phyloP scores from a whole-genome alignment of 352 stramenopile species.

The Phytophthora rubi region DNA sequence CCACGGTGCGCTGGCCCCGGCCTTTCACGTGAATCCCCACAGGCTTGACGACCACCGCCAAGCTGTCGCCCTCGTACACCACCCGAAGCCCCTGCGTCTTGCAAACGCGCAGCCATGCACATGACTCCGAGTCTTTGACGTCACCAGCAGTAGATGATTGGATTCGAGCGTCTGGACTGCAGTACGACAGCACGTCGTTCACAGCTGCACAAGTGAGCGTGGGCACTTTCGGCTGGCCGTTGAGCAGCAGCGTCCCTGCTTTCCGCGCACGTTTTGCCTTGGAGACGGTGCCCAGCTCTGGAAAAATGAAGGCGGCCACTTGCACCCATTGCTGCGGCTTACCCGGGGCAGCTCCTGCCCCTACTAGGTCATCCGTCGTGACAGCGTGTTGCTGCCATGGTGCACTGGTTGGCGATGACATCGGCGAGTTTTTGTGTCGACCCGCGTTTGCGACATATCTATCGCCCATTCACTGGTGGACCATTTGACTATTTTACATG shows the following conservation, averaged over 20 bases:
- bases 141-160: neutral
- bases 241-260: slow-evolving; percentile 43
- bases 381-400: slow-evolving; percentile 29
- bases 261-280: slow-evolving; percentile 73
- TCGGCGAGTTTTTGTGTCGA: neutral
- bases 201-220: slow-evolving; percentile 40
- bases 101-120: slow-evolving; percentile 48
- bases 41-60: slow-evolving; percentile 67
- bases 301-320: slow-evolving; percentile 58
- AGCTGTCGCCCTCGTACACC: slow-evolving; percentile 52
- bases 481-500: neutral
- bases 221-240: slow-evolving; percentile 41
- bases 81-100: slow-evolving; percentile 59
- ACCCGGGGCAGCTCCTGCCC: neutral
- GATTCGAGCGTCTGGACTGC: slow-evolving; percentile 14
- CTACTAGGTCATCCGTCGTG: slow-evolving; percentile 18
- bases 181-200: slow-evolving; percentile 46
- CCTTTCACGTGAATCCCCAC: slow-evolving; percentile 72
- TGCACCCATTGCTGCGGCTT: slow-evolving; percentile 49
- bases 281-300: slow-evolving; percentile 56
- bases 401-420: neutral
- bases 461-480: neutral
- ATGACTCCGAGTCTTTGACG: neutral
- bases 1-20: slow-evolving; percentile 51
- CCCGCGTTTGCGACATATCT: neutral